phyloP scores from a whole-genome alignment of 495 filamentous ascomycete genomes.

The Neurospora cerealis region DNA sequence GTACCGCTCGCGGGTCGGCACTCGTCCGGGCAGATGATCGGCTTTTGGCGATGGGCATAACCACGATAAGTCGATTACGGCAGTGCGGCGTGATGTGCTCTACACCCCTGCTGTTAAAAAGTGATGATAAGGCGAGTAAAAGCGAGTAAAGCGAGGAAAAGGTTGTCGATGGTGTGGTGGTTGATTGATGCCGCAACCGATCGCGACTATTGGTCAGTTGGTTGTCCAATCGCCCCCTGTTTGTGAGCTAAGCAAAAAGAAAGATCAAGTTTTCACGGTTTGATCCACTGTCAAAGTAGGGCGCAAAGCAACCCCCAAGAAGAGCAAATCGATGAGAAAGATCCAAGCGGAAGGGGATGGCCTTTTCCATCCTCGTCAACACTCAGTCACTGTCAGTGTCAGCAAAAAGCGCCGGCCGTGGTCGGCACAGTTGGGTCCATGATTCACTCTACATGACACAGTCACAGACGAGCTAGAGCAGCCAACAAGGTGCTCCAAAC shows the following conservation, averaged over 20 bases:
- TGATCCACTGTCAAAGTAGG: background rate
- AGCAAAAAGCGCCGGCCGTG: background rate
- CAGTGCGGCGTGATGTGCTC: background rate
- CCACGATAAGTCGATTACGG: background rate
- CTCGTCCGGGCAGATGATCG: background rate
- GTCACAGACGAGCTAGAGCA: background rate
- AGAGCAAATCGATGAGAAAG: background rate
- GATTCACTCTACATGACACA: background rate
- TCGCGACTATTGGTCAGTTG: background rate
- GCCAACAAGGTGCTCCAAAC: background rate
- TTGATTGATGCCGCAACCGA: background rate
- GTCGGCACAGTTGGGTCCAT: background rate
- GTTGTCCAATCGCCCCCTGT: background rate
- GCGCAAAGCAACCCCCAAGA: background rate
- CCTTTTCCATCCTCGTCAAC: background rate
- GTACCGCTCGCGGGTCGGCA: background rate
- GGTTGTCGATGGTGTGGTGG: background rate
- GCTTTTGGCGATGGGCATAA: background rate
- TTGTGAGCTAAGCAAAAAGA: background rate
- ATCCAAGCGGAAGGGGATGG: background rate
- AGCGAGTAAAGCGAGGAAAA: background rate
- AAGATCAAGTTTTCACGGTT: background rate
- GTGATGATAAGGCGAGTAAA: background rate
- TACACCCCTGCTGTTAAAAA: background rate
- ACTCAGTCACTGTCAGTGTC: background rate